Conservation (phyloP, 192 early-diverging fungal genomes). For the Rhizophagus prolifer region DNA sequence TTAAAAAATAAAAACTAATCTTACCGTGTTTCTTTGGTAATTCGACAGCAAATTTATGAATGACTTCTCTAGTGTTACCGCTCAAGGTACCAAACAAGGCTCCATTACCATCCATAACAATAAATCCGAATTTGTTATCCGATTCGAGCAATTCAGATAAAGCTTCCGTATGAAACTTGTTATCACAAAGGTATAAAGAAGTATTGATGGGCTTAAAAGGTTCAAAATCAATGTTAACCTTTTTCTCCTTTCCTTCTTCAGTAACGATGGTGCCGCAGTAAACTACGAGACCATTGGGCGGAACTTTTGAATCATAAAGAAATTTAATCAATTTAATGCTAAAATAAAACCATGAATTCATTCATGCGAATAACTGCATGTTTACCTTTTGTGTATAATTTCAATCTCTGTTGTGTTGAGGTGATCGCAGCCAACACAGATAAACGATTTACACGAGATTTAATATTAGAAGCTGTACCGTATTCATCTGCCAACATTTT, state of each 20-base stretch:
- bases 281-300: slow-evolving; percentile 93
- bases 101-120: slow-evolving; percentile 99
- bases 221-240: slow-evolving; percentile 98
- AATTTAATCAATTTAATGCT: background rate
- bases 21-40: slow-evolving; percentile 99
- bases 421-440: slow-evolving; percentile 98
- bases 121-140: slow-evolving; percentile 97
- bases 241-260: slow-evolving; percentile 99
- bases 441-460: slow-evolving; percentile 96
- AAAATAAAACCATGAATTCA: background rate
- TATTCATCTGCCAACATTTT: slow-evolving; percentile 98
- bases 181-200: slow-evolving; percentile 96
- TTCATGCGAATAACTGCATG: background rate
- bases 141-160: slow-evolving; percentile 88
- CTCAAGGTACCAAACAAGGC: slow-evolving; percentile 91
- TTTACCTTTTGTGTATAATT: slow-evolving; percentile 81
- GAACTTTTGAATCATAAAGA: slow-evolving; percentile 49
- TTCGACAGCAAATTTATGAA: slow-evolving; percentile 94
- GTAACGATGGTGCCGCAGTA: slow-evolving; percentile 96
- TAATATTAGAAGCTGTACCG: slow-evolving; percentile 99
- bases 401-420: slow-evolving; percentile 94
- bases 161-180: slow-evolving; percentile 98
- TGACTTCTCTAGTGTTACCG: slow-evolving; percentile 90
- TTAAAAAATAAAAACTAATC: background rate
- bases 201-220: slow-evolving; percentile 99